A percentile compares a stretch with the other conserved stretches of the same genome.
These are phyloP conservation scores for Alternaria sp. DNA, from an alignment of 2,329 filamentous ascomycete species.

Conservation along the genomic window DNA sequence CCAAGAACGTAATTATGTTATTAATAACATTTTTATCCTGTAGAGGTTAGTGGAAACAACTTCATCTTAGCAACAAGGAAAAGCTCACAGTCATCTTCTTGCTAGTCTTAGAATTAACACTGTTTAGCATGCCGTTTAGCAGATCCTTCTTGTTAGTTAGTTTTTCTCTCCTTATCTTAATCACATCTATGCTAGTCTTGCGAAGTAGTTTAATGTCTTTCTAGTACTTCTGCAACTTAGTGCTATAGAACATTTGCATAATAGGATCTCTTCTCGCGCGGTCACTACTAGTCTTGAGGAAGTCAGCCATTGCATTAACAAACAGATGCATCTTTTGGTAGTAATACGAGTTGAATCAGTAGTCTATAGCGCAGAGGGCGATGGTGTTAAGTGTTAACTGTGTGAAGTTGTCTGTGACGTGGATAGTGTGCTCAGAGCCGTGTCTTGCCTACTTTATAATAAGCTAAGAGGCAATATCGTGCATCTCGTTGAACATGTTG, in stretches of 20 bases:
- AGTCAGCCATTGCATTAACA: conserved; percentile 51
- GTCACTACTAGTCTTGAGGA: conserved; percentile 49
- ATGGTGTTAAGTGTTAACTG: conserved; percentile 51
- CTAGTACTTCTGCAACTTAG: conserved; percentile 60
- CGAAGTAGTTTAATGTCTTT: conserved; percentile 64
- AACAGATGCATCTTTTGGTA: conserved; percentile 50
- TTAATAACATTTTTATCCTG: conserved; percentile 69
- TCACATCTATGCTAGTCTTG: conserved; percentile 64
- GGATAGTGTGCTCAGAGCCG: conserved; percentile 44
- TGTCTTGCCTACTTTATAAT: conserved; percentile 73
- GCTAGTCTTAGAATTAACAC: conserved; percentile 69
- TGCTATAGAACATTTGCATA: conserved; percentile 48
- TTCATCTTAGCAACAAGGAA: too few species aligned
- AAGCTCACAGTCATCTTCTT: conserved; percentile 56
- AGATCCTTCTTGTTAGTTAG: conserved; percentile 67
- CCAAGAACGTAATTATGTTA: conserved; percentile 74
- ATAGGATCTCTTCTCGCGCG: conserved; percentile 43
- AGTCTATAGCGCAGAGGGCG: conserved; percentile 53
- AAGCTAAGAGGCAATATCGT: conserved; percentile 70
- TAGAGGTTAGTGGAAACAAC: neutral
- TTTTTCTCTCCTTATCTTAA: conserved; percentile 64
- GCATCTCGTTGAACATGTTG: conserved; percentile 67
- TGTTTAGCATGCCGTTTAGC: conserved; percentile 67
- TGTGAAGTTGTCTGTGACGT: conserved; percentile 52
- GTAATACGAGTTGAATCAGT: conserved; percentile 55